Evolutionary conservation across 306 rosid species (phyloP), one percentile per base, ranked within the genome.

Genomic region (Cucurbita pepo): DNA sequence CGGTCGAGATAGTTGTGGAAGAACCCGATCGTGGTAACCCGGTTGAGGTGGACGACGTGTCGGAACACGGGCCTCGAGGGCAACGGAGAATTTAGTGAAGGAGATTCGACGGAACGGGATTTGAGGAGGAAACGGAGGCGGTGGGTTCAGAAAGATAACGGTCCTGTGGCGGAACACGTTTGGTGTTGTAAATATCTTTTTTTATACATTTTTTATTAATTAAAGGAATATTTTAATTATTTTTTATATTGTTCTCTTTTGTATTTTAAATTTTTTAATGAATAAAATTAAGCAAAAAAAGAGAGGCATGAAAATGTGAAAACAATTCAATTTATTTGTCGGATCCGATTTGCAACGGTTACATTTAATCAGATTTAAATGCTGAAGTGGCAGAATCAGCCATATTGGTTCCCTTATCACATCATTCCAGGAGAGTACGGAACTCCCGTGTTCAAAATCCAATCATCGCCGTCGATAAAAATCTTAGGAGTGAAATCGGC

Each of bases 371-470:
- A 45, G 8, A 50, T 50, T 50, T 13, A 50, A 50, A 43, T 30
- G 34, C 34, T 30, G 34, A 30, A 3, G 34, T 30, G 34, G 34
- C 34, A 30, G 34, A 30, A 30, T 30, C 34, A 30, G 34, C 34
- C 34, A 30, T 30, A 3, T 40, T 40, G 48, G 0, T 8, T 6
- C 15, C 16, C 13, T 9, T 19, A 45, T 47, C 4, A 72, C 66
- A 80, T 45, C 60, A 60, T 50, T 11, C 70, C 71, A 14, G 80
- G 12, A 76, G 37, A 0, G 16, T 75, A 80, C 1, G 83, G 83
- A 4, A 80, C 14, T 7, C 83, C 83, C 1, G 36, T 30, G 21
- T 15, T 76, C 43, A 10, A 50, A 15, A 87, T 81, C 91, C 91
- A 87, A 1, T 58, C 1, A 77, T 81, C 83, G 2, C 80, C 77